These are phyloP conservation scores for Agaricus sinodeliciosus DNA, from an alignment of 768 basidiomycete species.

Conservation along the genomic window DNA sequence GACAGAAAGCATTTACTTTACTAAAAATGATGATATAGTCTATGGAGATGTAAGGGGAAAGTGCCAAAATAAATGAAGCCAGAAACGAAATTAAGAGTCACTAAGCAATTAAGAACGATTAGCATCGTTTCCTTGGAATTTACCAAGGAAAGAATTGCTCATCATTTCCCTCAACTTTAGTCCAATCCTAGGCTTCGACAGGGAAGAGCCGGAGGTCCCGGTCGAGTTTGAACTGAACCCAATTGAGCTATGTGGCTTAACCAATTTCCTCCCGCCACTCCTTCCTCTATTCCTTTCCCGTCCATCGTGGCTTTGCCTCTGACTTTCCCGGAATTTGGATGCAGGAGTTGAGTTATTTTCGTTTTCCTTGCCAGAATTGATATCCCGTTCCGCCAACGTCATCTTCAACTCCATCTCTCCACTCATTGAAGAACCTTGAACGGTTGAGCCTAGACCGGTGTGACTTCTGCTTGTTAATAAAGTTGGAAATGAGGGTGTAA, in stretches of 20 bases:
- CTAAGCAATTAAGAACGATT: neutral
- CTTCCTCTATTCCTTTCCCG: neutral
- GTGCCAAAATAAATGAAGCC: neutral
- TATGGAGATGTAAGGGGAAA: neutral
- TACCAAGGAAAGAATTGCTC: constrained; percentile 3
- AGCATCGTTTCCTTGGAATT: constrained; percentile 1
- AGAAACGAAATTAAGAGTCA: neutral
- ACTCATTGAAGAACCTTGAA: constrained; percentile 45
- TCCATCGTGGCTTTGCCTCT: constrained; percentile 2
- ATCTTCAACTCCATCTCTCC: constrained; percentile 55
- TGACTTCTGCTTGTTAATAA: neutral
- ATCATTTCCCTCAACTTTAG: constrained; percentile 7
- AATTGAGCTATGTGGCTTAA: constrained; percentile 1
- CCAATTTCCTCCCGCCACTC: neutral
- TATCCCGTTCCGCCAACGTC: constrained; percentile 32
- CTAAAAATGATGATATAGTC: neutral
- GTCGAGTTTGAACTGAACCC: neutral
- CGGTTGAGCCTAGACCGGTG: neutral
- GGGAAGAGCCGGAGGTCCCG: neutral
- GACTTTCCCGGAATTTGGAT: constrained; percentile 4
- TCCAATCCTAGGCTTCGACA: constrained; percentile 2
- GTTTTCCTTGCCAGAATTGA: neutral
- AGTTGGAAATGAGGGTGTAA: neutral
- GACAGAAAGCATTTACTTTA: neutral
- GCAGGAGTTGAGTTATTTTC: neutral